Conservation (phyloP, 805 yeast species). For the Candida ficus region DNA sequence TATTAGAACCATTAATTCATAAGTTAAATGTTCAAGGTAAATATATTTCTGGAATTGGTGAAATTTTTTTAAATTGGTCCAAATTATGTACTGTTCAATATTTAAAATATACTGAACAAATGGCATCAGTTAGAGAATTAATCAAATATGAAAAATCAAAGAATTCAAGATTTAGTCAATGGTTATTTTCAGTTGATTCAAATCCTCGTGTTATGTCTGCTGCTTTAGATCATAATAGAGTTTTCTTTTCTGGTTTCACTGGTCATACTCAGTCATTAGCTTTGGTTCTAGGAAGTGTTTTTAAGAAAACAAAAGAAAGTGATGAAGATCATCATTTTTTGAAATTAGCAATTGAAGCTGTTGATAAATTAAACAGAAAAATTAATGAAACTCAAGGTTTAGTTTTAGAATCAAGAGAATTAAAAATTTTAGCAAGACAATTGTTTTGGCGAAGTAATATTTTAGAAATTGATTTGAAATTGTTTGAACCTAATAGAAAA, state of each 20-base stretch:
- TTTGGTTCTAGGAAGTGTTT: constrained; percentile 55
- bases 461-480: constrained; percentile 42
- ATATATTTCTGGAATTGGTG: constrained; percentile 58
- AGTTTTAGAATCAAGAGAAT: constrained; percentile 53
- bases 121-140: constrained; percentile 56
- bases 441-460: constrained; percentile 47
- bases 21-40: constrained; percentile 61
- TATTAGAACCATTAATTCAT: constrained; percentile 53
- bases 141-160: constrained; percentile 40
- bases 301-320: constrained; percentile 41
- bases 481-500: constrained; percentile 50
- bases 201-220: constrained; percentile 37
- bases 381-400: constrained; percentile 59
- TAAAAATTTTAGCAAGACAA: constrained; percentile 48
- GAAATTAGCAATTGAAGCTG: constrained; percentile 47
- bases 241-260: constrained; percentile 52
- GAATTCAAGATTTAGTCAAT: constrained; percentile 43
- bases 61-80: constrained; percentile 62
- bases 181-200: constrained; percentile 51
- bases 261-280: constrained; percentile 55
- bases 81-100: constrained; percentile 49
- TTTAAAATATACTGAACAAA: constrained; percentile 51
- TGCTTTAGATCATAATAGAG: constrained; percentile 45
- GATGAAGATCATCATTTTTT: constrained; percentile 49
- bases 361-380: constrained; percentile 47